A percentile compares a stretch with the other conserved stretches of the same genome.
phyloP scores from a whole-genome alignment of 23 red algal genomes.

The Gracilariopsis chorda region DNA sequence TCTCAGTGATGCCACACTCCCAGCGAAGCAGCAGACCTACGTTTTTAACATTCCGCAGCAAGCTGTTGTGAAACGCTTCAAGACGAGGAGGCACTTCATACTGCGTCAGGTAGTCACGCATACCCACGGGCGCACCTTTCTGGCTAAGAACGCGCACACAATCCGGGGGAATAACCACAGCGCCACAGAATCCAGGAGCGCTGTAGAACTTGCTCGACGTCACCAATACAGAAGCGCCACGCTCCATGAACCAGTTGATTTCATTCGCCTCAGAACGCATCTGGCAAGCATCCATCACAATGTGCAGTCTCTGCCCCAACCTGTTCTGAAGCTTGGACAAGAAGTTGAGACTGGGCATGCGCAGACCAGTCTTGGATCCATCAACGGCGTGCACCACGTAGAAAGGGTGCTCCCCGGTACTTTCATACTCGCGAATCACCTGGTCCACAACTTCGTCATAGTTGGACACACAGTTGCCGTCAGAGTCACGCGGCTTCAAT shows the following conservation, averaged over 20 bases:
- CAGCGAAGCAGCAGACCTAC: conserved; percentile 73
- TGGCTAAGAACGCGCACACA: conserved; percentile 7
- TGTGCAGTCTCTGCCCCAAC: conserved; percentile 33
- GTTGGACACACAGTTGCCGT: conserved; percentile 26
- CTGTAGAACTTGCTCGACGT: conserved; percentile 80
- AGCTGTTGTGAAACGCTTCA: conserved; percentile 24
- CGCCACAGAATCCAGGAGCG: conserved; percentile 80
- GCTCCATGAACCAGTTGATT: conserved; percentile 50
- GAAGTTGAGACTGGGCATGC: conserved; percentile 54
- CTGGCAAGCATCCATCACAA: conserved; percentile 81
- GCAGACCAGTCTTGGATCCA: conserved; percentile 79
- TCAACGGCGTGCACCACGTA: conserved; percentile 87
- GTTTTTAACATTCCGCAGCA: conserved; percentile 51
- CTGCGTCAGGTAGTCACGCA: conserved; percentile 70
- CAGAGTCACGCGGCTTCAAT: conserved; percentile 50
- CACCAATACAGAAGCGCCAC: conserved; percentile 55
- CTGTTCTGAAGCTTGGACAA: conserved; percentile 7
- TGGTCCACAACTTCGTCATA: conserved; percentile 57
- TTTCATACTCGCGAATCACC: conserved; percentile 28
- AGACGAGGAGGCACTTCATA: conserved; percentile 46
- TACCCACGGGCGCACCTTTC: conserved; percentile 20
- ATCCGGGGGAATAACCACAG: conserved; percentile 49
- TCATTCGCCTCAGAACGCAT: conserved; percentile 65
- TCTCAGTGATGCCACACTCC: conserved; percentile 80
- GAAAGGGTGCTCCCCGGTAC: not conserved